Evolutionary conservation across 1,284 basidiomycete species (phyloP).

Genomic region (Paramarasmius palmivorus): DNA sequence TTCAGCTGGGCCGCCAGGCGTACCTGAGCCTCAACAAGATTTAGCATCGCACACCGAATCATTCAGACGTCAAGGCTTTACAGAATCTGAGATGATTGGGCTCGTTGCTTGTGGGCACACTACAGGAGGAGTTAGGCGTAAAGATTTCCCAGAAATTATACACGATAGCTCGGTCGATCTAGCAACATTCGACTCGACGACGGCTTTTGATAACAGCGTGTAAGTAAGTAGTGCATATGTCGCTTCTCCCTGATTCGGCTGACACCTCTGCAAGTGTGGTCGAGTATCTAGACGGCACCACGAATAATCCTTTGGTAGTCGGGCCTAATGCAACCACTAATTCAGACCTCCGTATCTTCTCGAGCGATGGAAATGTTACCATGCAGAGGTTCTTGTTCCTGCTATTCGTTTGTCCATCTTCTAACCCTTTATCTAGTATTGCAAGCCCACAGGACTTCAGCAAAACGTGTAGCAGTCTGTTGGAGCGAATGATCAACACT

Average conservation of each 20-base stretch:
- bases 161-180: constrained; percentile 21
- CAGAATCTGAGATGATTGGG: constrained; percentile 39
- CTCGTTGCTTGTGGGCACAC: constrained; percentile 43
- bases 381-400: constrained; percentile 27
- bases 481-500: constrained; percentile 16
- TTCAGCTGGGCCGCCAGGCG: constrained; percentile 29
- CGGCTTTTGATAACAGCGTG: constrained; percentile 23
- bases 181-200: constrained; percentile 17
- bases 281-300: constrained; percentile 36
- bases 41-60: constrained; percentile 30
- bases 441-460: constrained; percentile 5
- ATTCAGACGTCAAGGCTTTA: constrained; percentile 40
- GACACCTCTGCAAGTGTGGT: constrained; percentile 25
- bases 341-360: constrained; percentile 38
- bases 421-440: background rate
- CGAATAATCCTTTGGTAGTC: constrained; percentile 35
- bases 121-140: constrained; percentile 31
- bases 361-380: constrained; percentile 36
- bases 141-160: constrained; percentile 38
- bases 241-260: background rate
- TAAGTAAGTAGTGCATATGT: constrained; percentile 18
- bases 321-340: constrained; percentile 32
- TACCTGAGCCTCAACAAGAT: constrained; percentile 36
- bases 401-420: background rate
- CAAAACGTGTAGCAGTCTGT: constrained; percentile 6